These are phyloP conservation scores for Naumovozyma baii DNA, from an alignment of 805 yeast genomes.

Conservation along the genomic window DNA sequence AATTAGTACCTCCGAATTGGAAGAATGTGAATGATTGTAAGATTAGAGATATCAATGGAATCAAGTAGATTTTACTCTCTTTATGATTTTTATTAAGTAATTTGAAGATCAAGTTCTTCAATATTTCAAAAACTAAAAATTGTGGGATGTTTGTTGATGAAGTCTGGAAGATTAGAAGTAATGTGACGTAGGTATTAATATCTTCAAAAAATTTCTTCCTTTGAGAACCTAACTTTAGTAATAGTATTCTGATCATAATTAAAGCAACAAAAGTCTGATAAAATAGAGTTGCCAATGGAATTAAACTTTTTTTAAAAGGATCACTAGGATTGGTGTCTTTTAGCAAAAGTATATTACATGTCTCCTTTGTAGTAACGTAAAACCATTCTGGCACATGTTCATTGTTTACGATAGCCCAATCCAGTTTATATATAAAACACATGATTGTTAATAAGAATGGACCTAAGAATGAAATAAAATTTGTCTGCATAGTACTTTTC, in stretches of 20 bases:
- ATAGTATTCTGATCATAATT: slow-evolving; percentile 26
- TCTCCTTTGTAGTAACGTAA: slow-evolving; percentile 13
- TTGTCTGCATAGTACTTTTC: slow-evolving; percentile 10
- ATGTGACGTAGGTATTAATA: slow-evolving; percentile 22
- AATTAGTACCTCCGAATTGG: slow-evolving; percentile 84
- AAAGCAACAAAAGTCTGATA: slow-evolving; percentile 28
- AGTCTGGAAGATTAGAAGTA: slow-evolving; percentile 42
- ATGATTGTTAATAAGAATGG: slow-evolving; percentile 39
- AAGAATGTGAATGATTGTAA: slow-evolving; percentile 74
- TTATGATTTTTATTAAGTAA: slow-evolving; percentile 2
- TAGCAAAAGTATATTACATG: slow-evolving; percentile 5
- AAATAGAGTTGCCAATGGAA: slow-evolving; percentile 30
- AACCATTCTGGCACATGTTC: slow-evolving; percentile 39
- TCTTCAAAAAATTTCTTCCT: slow-evolving; percentile 7
- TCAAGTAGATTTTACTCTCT: slow-evolving; percentile 2
- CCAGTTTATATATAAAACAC: slow-evolving; percentile 45
- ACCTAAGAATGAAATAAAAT: slow-evolving; percentile 35
- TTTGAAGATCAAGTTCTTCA: slow-evolving; percentile 7
- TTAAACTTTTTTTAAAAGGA: slow-evolving; percentile 26
- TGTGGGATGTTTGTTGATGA: slow-evolving; percentile 41
- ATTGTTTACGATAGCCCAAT: slow-evolving; percentile 46
- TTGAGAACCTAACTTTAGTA: slow-evolving; percentile 6
- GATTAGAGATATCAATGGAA: slow-evolving; percentile 30
- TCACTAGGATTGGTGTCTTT: too few species aligned
- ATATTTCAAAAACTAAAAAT: slow-evolving; percentile 33